phyloP scores from a whole-genome alignment of 2,329 filamentous ascomycete species.

The Calycina herbarum region DNA sequence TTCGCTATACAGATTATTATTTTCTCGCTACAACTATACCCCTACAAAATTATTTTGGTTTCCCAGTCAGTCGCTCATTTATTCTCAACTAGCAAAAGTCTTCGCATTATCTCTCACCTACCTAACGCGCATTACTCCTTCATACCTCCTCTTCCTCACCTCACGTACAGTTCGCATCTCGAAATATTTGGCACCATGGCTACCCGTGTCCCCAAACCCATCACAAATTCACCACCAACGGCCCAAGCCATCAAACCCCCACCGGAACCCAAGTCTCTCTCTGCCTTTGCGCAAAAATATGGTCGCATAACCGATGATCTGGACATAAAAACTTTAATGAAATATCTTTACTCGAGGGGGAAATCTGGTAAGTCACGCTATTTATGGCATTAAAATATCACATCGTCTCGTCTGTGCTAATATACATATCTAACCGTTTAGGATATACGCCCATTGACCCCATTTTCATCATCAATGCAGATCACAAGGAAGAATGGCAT shows the following conservation, averaged over 20 bases:
- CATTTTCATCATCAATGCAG: neutral
- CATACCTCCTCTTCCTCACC: neutral
- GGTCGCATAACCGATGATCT: neutral
- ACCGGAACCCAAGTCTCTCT: neutral
- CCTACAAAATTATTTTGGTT: neutral
- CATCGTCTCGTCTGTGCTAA: too few species aligned
- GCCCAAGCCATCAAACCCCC: neutral
- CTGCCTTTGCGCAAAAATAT: neutral
- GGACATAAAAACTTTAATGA: neutral
- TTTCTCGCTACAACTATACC: neutral
- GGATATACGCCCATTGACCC: neutral
- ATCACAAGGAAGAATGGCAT: neutral
- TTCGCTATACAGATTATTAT: neutral
- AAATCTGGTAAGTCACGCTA: neutral
- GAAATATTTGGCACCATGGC: too few species aligned
- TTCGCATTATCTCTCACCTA: neutral
- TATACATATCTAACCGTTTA: neutral
- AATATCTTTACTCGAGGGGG: neutral
- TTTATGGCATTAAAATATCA: neutral
- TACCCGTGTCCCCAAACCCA: neutral
- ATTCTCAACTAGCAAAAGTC: neutral
- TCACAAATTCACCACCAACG: neutral
- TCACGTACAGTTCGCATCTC: too few species aligned
- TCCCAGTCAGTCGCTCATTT: neutral
- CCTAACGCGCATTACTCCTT: neutral